Evolutionary conservation across 345 rosid species (phyloP), one percentile per base, ranked within the genome.

Genomic region (Clausena lansium): DNA sequence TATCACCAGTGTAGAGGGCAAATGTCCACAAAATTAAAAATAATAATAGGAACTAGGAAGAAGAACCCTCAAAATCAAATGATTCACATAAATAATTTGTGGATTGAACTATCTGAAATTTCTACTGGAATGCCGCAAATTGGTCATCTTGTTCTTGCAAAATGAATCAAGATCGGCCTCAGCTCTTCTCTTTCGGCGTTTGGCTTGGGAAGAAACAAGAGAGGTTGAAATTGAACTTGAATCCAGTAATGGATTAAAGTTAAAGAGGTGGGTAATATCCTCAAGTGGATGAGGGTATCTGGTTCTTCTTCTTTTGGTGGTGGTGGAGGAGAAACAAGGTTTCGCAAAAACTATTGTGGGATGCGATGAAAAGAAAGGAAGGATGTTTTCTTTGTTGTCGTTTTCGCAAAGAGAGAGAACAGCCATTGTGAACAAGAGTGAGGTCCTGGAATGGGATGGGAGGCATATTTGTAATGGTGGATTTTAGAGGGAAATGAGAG

Each of bases 311-410:
- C 73, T 77, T 9, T 35, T 25, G 72, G 9, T 20, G 72, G 9
- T 20, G 61, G 61, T 24, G 25, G 63, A 32, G 8, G 73, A 45
- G 13, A 71, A 50, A 54, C 28, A 45, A 55, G 81, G 71, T 24
- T 54, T 79, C 2, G 70, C 25, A 24, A 30, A 20, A 5, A 33
- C 24, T 17, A 20, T 6, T 7, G 57, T 0, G 27, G 65, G 41
- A 22, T 78, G 83, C 24, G 76, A 54, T n/a, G 83, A 58, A 60
- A 62, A 61, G 81, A 68, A 58, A 60, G 83, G 81, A 76, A 79
- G 79, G 75, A 71, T 39, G 75, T 85, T 87, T 70, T 87, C 87
- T 55, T 83, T 83, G 61, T 80, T 80, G n/a, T 33, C 76, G 81
- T 58, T 5, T 52, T 78, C 80, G 54, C 17, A 41, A 6, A 78